Percentiles rank a stretch among this genome's conserved stretches.
Conservation (phyloP, 78 protist species). For the Cavenderia fasciculata region DNA sequence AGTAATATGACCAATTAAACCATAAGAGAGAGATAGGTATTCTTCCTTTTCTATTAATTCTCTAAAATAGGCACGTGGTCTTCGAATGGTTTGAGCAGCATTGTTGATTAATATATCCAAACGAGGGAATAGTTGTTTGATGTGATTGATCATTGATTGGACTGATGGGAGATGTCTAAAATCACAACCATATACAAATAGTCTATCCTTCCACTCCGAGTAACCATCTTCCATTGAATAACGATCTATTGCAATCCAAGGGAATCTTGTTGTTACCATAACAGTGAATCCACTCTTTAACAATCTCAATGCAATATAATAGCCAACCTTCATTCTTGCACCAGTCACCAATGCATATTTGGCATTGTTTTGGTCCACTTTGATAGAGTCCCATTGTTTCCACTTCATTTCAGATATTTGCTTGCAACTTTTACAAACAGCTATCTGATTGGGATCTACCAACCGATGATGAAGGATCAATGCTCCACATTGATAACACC, state of each 20-base stretch:
- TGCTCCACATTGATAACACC: neutral
- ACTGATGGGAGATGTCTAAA: constrained; percentile 62
- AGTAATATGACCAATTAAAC: no score
- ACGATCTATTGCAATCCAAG: neutral
- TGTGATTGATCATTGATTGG: constrained; percentile 22
- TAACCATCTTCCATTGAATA: neutral
- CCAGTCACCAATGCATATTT: constrained; percentile 82
- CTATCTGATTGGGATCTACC: no score
- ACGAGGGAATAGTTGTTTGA: constrained; percentile 16
- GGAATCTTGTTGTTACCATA: constrained; percentile 84
- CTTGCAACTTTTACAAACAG: neutral
- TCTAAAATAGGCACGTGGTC: constrained; percentile 67
- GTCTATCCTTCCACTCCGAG: neutral
- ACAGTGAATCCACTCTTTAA: constrained; percentile 69
- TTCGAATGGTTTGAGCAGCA: constrained; percentile 85
- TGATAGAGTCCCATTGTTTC: neutral
- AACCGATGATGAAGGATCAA: no score
- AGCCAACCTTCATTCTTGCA: constrained; percentile 86
- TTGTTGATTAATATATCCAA: constrained; percentile 86
- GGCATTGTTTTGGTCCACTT: neutral
- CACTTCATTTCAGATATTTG: neutral
- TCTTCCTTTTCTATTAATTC: no score
- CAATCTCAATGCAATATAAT: constrained; percentile 4
- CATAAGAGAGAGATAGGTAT: no score
- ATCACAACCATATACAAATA: constrained; percentile 72